Evolutionary conservation across 495 filamentous ascomycete genomes (phyloP), one percentile per base, ranked within the genome.

Genomic region (Hypoxylon subgilvum): DNA sequence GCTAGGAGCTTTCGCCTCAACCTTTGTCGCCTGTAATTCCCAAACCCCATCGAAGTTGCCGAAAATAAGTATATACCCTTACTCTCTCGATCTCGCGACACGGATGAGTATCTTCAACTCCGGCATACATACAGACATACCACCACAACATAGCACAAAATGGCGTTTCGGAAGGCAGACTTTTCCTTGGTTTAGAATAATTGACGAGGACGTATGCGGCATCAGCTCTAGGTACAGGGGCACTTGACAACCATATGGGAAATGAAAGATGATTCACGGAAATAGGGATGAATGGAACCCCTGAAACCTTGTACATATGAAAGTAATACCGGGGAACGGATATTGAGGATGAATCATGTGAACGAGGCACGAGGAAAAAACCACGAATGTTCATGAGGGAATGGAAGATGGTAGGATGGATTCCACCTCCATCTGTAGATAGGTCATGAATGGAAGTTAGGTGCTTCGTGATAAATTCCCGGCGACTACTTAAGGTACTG

Each of bases 221-320:
- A 36, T 19, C 27, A 28, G 17, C 22, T 38, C 13, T 4, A 6
- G 4, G 14, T 17, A 38, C 34, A 12, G 42, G 38, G 40, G 56
- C 35, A 45, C 23, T 10, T 21, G n/a, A 47, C 4, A 38, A 48
- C 6, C 10, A 22, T 43, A 61, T 30, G 43, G 28, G 40, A 50
- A 25, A 57, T 23, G 63, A 51, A 50, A 45, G 18, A 45, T n/a
- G 36, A 54, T 14, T 41, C 13, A 38, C 31, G 31, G 23, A 40
- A 13, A 18, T 4, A 47, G 9, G 38, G 44, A n/a, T n/a, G n/a
- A 40, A 56, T 34, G 45, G 52, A 31, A 6, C 25, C 45, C 32
- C 57, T 14, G 36, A 51, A 23, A 13, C 40, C 23, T 44, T 66
- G 52, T 66, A 66, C 46, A 52, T 62, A 66, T 7, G 63, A 66